phyloP scores from a whole-genome alignment of 768 basidiomycete genomes.

The Mrakia hoshinonis region DNA sequence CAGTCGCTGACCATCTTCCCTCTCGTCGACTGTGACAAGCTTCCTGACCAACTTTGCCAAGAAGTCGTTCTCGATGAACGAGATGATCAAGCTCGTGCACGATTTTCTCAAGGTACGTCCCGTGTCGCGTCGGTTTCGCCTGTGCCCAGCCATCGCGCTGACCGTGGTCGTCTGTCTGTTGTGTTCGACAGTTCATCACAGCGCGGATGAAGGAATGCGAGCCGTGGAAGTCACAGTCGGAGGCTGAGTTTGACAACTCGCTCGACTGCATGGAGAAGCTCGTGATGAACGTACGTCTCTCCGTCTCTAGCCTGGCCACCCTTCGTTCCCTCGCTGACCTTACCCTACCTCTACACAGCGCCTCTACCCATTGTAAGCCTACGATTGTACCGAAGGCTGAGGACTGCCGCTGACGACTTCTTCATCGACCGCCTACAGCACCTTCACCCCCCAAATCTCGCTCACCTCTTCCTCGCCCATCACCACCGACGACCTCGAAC shows the following conservation, averaged over 20 bases:
- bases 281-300: slow-evolving; percentile 84
- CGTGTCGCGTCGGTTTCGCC: slow-evolving; percentile 32
- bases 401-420: too few relatives aligned
- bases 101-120: slow-evolving; percentile 79
- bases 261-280: slow-evolving; percentile 99
- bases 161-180: not conserved
- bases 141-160: not conserved
- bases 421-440: slow-evolving; percentile 55
- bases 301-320: not conserved
- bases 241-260: slow-evolving; percentile 87
- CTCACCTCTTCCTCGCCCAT: slow-evolving; percentile 49
- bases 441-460: slow-evolving; percentile 74
- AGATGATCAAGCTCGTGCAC: slow-evolving; percentile 90
- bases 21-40: slow-evolving; percentile 43
- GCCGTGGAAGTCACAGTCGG: slow-evolving; percentile 64
- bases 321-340: slow-evolving; percentile 29
- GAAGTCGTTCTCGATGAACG: slow-evolving; percentile 78
- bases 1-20: not conserved
- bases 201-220: slow-evolving; percentile 58
- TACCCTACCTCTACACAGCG: not conserved
- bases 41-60: slow-evolving; percentile 91
- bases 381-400: too few relatives aligned
- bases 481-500: slow-evolving; percentile 91
- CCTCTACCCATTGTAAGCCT: slow-evolving; percentile 19
- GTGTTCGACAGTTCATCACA: slow-evolving; percentile 65